Evolutionary conservation across 1,284 basidiomycete genomes (phyloP).

Genomic region (Austroboletus sp.): DNA sequence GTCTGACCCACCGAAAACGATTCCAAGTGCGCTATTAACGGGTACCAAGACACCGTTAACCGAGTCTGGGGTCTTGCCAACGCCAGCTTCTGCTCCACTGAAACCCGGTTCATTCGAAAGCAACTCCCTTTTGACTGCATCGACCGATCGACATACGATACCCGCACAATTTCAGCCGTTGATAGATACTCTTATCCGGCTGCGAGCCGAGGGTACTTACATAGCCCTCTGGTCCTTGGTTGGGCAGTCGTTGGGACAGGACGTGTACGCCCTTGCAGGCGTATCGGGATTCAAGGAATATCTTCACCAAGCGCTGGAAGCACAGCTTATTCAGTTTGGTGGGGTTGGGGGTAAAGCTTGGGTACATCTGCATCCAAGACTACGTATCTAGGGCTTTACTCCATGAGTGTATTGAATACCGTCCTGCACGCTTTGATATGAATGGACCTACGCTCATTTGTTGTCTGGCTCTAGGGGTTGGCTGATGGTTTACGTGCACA

Average conservation of each 20-base stretch:
- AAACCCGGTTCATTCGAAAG: not conserved
- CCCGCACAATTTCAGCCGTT: constrained; percentile 25
- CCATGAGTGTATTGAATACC: constrained; percentile 3
- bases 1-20: constrained; percentile 6
- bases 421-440: constrained; percentile 8
- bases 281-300: constrained; percentile 32
- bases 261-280: constrained; percentile 30
- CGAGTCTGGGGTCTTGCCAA: constrained; percentile 1
- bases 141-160: constrained; percentile 5
- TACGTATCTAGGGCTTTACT: constrained; percentile 14
- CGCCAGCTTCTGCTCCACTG: not conserved
- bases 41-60: constrained; percentile 5
- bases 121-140: not conserved
- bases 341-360: constrained; percentile 32
- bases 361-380: constrained; percentile 33
- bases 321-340: constrained; percentile 32
- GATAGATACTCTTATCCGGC: constrained; percentile 16
- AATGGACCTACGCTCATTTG: constrained; percentile 7
- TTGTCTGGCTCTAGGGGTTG: constrained; percentile 3
- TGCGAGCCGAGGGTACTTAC: constrained; percentile 16
- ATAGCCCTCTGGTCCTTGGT: constrained; percentile 21
- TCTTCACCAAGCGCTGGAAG: constrained; percentile 24
- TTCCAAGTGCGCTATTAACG: constrained; percentile 7
- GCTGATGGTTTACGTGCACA: not conserved
- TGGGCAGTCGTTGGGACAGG: constrained; percentile 17